phyloP scores from a whole-genome alignment of 1,284 basidiomycete species.

The Ganoderma sinense region DNA sequence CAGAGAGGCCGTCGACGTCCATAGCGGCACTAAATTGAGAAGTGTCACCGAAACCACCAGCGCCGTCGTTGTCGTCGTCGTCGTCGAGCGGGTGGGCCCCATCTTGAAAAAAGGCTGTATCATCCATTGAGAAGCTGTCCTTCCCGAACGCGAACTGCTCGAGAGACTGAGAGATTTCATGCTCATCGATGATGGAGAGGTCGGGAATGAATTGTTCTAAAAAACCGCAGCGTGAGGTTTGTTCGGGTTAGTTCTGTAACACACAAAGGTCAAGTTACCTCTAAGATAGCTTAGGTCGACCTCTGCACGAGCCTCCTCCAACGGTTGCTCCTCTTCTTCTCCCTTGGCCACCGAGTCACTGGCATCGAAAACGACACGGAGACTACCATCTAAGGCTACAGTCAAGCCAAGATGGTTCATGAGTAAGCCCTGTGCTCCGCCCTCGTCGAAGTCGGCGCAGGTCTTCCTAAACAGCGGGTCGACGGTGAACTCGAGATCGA shows the following conservation, averaged over 20 bases:
- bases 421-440: constrained; percentile 91
- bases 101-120: constrained; percentile 63
- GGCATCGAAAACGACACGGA: constrained; percentile 96
- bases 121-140: constrained; percentile 67
- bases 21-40: constrained; percentile 42
- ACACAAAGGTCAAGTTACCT: constrained; percentile 52
- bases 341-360: constrained; percentile 88
- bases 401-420: constrained; percentile 91
- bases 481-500: constrained; percentile 94
- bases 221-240: constrained; percentile 22
- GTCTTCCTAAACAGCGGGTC: constrained; percentile 99
- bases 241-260: background rate
- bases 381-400: constrained; percentile 80
- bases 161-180: constrained; percentile 83
- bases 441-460: constrained; percentile 98
- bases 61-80: constrained; percentile 55
- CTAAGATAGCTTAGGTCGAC: constrained; percentile 76
- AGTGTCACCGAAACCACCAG: constrained; percentile 44
- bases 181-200: constrained; percentile 66
- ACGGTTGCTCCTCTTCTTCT: constrained; percentile 73
- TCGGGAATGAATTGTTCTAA: constrained; percentile 75
- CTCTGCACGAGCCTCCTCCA: constrained; percentile 67
- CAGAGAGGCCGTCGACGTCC: constrained; percentile 52
- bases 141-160: constrained; percentile 82
- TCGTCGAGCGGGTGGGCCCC: constrained; percentile 50